A percentile compares a stretch with the other conserved stretches of the same genome.
phyloP scores from a whole-genome alignment of 2,329 filamentous ascomycete species.

The Colletotrichum agaves region DNA sequence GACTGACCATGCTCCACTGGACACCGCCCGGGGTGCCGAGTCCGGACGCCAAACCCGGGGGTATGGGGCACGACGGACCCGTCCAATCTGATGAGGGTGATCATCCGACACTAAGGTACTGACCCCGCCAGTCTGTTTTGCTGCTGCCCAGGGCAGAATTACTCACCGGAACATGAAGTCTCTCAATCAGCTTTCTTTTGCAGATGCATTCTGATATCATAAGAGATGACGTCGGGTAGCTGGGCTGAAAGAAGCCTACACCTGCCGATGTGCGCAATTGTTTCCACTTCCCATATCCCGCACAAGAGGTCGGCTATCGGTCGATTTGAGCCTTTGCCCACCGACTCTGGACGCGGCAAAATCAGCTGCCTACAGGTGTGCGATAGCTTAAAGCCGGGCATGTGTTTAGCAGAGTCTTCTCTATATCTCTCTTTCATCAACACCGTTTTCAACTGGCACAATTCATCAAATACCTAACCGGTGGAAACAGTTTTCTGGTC shows the following conservation, averaged over 20 bases:
- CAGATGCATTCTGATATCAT: background rate
- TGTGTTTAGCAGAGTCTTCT: background rate
- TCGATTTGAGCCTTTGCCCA: background rate
- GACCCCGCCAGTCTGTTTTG: background rate
- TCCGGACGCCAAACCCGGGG: background rate
- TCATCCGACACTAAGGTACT: background rate
- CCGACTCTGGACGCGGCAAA: too few relatives aligned
- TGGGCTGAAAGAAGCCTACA: too few relatives aligned
- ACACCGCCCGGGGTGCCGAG: background rate
- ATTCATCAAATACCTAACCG: too few relatives aligned
- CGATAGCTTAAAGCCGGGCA: background rate
- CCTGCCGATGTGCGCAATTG: too few relatives aligned
- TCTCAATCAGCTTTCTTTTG: background rate
- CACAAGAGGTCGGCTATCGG: too few relatives aligned
- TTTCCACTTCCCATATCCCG: too few relatives aligned
- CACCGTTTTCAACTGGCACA: too few relatives aligned
- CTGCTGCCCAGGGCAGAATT: slow-evolving; percentile 8
- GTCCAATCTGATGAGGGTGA: background rate
- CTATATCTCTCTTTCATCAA: background rate
- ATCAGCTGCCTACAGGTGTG: too few relatives aligned
- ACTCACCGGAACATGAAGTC: background rate
- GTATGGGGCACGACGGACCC: background rate
- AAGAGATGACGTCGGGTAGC: too few relatives aligned
- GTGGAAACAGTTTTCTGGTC: too few relatives aligned
- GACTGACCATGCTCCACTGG: background rate